Conservation (phyloP, 352 stramenopile genomes). For the Globisporangium radiosum region DNA sequence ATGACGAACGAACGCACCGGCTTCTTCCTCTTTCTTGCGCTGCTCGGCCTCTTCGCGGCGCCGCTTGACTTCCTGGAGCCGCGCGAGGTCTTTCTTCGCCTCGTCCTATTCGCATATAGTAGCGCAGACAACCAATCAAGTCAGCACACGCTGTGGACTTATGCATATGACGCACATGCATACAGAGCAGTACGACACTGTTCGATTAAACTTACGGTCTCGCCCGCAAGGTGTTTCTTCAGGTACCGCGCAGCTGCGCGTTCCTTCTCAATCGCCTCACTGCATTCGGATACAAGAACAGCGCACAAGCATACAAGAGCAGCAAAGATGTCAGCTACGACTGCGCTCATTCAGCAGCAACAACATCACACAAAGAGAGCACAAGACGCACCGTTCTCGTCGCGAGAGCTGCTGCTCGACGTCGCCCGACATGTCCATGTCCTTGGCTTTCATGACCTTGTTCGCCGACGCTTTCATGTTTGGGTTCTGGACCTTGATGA, state of each 20-base stretch:
- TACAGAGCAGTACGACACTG: no score
- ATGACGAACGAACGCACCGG: constrained; percentile 23
- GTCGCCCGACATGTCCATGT: constrained; percentile 43
- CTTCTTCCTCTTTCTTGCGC: constrained; percentile 78
- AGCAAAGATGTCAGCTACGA: background rate
- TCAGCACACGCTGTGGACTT: background rate
- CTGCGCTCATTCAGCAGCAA: background rate
- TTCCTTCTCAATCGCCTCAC: constrained; percentile 85
- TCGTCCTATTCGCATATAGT: constrained; percentile 34
- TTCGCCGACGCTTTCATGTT: constrained; percentile 60
- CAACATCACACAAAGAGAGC: background rate
- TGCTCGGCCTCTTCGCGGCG: constrained; percentile 76
- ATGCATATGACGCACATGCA: background rate
- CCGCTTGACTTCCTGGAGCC: constrained; percentile 71
- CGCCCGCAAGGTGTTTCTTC: constrained; percentile 80
- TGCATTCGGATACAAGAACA: constrained; percentile 2
- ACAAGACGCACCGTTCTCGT: constrained; percentile 51
- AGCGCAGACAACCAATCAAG: background rate
- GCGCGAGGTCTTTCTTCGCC: constrained; percentile 80
- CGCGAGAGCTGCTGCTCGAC: constrained; percentile 70
- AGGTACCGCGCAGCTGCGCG: constrained; percentile 59
- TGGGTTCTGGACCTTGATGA: constrained; percentile 81
- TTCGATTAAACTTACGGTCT: constrained; percentile 38
- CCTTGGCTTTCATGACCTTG: constrained; percentile 87
- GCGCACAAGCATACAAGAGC: background rate